These are phyloP conservation scores for Tolypocladium capitatum DNA, from an alignment of 2,329 filamentous ascomycete genomes.

Conservation along the genomic window DNA sequence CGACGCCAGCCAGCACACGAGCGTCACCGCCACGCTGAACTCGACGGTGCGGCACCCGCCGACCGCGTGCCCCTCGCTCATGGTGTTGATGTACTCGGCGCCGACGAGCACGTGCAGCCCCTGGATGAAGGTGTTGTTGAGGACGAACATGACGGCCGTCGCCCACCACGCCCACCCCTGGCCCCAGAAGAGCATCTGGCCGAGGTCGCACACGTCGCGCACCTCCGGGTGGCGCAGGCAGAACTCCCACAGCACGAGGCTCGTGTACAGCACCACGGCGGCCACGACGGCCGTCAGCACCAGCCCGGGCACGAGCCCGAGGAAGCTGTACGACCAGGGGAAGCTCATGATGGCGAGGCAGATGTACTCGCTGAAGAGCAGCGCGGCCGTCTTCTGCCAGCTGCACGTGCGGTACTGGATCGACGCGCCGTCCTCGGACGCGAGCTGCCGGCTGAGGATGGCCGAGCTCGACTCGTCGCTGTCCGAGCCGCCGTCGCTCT, in stretches of 20 bases:
- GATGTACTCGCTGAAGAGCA: constrained; percentile 93
- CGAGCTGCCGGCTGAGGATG: constrained; percentile 54
- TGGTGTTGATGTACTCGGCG: constrained; percentile 81
- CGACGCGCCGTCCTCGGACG: constrained; percentile 59
- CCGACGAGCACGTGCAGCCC: constrained; percentile 71
- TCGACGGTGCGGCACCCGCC: constrained; percentile 61
- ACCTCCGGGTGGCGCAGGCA: constrained; percentile 84
- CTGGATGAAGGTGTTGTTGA: constrained; percentile 91
- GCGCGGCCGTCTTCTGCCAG: constrained; percentile 85
- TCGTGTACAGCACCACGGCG: constrained; percentile 67
- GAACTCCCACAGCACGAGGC: constrained; percentile 57
- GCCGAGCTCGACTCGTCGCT: constrained; percentile 32
- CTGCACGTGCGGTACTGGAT: constrained; percentile 91
- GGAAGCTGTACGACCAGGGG: constrained; percentile 78
- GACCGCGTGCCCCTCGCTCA: constrained; percentile 53
- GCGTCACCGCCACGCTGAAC: constrained; percentile 60
- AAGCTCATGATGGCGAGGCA: constrained; percentile 91
- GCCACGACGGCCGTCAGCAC: constrained; percentile 74
- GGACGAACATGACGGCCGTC: constrained; percentile 73
- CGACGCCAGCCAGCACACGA: constrained; percentile 67
- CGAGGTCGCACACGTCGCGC: constrained; percentile 85
- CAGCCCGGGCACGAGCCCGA: constrained; percentile 73
- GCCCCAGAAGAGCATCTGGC: constrained; percentile 88
- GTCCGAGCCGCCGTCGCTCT: constrained; percentile 22
- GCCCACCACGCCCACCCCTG: constrained; percentile 58